Evolutionary conservation across 2,329 filamentous ascomycete genomes (phyloP).

Genomic region (Fusarium protoensiforme): DNA sequence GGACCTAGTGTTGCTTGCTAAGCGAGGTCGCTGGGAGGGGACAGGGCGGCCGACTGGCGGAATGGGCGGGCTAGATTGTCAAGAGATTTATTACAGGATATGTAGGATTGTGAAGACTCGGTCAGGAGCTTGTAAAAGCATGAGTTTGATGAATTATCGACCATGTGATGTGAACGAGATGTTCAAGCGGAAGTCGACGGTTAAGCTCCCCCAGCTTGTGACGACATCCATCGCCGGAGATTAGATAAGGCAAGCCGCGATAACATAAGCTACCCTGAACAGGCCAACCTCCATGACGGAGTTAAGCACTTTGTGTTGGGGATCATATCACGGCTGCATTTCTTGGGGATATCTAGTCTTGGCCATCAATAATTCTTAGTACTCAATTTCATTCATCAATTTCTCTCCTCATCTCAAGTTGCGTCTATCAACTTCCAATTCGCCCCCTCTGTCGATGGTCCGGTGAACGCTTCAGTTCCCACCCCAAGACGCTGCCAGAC

Average conservation of each 20-base stretch:
- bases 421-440: background rate
- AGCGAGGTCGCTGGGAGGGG: conserved; percentile 24
- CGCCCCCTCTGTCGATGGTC: background rate
- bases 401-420: background rate
- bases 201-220: conserved; percentile 34
- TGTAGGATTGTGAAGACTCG: background rate
- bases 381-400: background rate
- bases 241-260: conserved; percentile 31
- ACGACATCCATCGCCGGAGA: conserved; percentile 39
- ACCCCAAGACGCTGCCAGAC: background rate
- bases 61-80: background rate
- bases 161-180: conserved; percentile 25
- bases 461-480: background rate
- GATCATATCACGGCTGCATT: background rate
- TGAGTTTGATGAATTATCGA: conserved; percentile 20
- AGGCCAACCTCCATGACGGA: background rate
- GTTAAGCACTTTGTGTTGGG: background rate
- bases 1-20: conserved; percentile 31
- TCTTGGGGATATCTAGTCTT: background rate
- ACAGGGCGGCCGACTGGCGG: conserved; percentile 3
- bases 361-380: background rate
- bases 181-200: conserved; percentile 17
- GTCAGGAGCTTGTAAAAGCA: background rate
- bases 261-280: conserved; percentile 19
- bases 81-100: conserved; percentile 13